phyloP scores from a whole-genome alignment of 2,329 filamentous ascomycete genomes.

The Venturia asperata region DNA sequence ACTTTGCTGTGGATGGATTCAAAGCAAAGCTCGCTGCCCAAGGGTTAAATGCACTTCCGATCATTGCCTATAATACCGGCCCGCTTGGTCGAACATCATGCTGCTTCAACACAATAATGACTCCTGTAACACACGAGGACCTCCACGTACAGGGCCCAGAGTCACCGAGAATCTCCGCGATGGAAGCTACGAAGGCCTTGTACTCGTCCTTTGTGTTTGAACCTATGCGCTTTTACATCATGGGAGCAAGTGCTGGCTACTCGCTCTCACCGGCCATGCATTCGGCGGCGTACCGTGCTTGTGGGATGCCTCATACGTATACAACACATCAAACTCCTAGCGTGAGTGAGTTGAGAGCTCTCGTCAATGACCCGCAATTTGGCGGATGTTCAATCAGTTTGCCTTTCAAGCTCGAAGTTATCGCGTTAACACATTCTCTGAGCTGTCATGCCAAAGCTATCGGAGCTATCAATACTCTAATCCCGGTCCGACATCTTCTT shows the following conservation, averaged over 20 bases:
- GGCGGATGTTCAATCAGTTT: conserved; percentile 65
- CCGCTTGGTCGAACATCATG: conserved; percentile 55
- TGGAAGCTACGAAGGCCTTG: conserved; percentile 57
- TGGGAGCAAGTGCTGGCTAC: conserved; percentile 65
- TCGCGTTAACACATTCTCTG: conserved; percentile 56
- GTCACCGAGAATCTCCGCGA: conserved; percentile 30
- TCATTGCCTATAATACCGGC: conserved; percentile 61
- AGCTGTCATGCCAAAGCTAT: conserved; percentile 68
- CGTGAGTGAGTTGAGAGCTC: conserved; percentile 54
- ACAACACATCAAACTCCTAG: conserved; percentile 56
- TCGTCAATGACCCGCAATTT: conserved; percentile 60
- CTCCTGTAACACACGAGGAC: conserved; percentile 49
- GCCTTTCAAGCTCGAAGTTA: conserved; percentile 67
- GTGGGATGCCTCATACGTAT: conserved; percentile 63
- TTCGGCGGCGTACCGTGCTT: conserved; percentile 58
- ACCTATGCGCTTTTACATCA: conserved; percentile 64
- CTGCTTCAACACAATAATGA: conserved; percentile 59
- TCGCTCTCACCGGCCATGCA: conserved; percentile 74
- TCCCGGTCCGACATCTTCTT: conserved; percentile 57
- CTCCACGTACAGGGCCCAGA: conserved; percentile 18
- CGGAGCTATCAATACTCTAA: conserved; percentile 68
- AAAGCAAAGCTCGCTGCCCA: conserved; percentile 43
- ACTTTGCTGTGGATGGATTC: conserved; percentile 53
- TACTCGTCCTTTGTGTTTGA: conserved; percentile 62
- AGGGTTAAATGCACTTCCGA: conserved; percentile 41